These are phyloP conservation scores for Solanum pimpinellifolium DNA, from an alignment of 257 asterid species.

Conservation along the genomic window DNA sequence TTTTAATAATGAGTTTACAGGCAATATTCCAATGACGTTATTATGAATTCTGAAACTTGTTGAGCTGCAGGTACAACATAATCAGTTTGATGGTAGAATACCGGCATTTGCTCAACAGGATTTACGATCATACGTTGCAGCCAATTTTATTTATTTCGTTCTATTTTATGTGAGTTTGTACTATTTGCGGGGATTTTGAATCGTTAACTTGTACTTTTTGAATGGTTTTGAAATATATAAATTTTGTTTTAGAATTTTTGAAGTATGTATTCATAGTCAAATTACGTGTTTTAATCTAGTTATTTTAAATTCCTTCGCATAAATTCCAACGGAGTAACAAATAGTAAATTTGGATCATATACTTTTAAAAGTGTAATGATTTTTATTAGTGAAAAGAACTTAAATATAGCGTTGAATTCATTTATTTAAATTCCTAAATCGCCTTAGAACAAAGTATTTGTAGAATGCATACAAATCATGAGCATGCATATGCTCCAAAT, in stretches of 20 bases:
- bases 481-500: neutral
- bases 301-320: neutral
- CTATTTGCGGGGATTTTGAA: neutral
- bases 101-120: constrained; percentile 39
- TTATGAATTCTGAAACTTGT: constrained; percentile 30
- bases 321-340: neutral
- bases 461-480: neutral
- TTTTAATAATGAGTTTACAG: constrained; percentile 25
- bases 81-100: constrained; percentile 31
- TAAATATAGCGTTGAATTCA: neutral
- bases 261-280: neutral
- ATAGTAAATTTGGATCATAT: too few relatives aligned
- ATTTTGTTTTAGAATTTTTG: too few relatives aligned
- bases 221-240: neutral
- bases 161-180: neutral
- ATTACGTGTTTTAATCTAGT: neutral
- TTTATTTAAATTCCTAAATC: neutral
- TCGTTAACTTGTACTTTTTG: neutral
- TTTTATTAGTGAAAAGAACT: too few relatives aligned
- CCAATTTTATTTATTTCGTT: too few relatives aligned
- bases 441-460: neutral
- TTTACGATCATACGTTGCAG: constrained; percentile 2
- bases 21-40: constrained; percentile 44
- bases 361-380: too few relatives aligned
- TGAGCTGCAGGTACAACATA: constrained; percentile 39